Evolutionary conservation across 129 eudicot genomes (phyloP), one percentile per base, ranked within the genome.

Genomic region (Pittosporum tobira): DNA sequence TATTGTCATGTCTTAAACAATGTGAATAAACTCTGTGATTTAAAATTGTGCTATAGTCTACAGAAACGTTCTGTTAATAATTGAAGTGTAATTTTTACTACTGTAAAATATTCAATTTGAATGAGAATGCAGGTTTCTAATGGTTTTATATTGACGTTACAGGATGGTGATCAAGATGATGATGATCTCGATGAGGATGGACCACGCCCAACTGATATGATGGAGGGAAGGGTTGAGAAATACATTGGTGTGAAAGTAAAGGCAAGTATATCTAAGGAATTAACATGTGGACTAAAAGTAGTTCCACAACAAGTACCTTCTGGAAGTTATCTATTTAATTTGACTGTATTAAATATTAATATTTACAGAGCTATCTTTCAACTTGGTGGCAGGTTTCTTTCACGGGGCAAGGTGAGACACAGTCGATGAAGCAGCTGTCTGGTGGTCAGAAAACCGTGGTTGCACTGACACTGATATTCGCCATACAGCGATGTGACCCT

Each of bases 371-470:
- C n/a, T 20, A 16, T 48, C 22, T 30, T 48, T 58, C 63, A 36
- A 14, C 26, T 69, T 64, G 42, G 36, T 65, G 51, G 43, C 75
- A 93, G 99, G 96, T 93, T 65, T 93, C 99, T 40, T 93, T 93
- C 51, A 87, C 99, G 52, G 99, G 99, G 53, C 94, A 87, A 87
- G 96, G 99, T 43, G 99, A 93, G 64, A 93, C 99, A 25, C 99
- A 93, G 71, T 93, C 94, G 3, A 93, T 93, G 96, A 93, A 81
- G 77, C 99, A 93, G 59, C 73, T 93, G 68, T 93, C 99, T 45
- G 99, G 99, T 18, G 99, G 99, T 57, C 98, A 86, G 74, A 91
- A 91, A 71, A 91, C 98, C 8, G 96, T 93, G 54, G 99, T 93
- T 48, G 96, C 99, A 37, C 65, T 93, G 80, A 81, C 96, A 12